These are phyloP conservation scores for Argentina anserina DNA, from an alignment of 306 rosid species.

Conservation along the genomic window DNA sequence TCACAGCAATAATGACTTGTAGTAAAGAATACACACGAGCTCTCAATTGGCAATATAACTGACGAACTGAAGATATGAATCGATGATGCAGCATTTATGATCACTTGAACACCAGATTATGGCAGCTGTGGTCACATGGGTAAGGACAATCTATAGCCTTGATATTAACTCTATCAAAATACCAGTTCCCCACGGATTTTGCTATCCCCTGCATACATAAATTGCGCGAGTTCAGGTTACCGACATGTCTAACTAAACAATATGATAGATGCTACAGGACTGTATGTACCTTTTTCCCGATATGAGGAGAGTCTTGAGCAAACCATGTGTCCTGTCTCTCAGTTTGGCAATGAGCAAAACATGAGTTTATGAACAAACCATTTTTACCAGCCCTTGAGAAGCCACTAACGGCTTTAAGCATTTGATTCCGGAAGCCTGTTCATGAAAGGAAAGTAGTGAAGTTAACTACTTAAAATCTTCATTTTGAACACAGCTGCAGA, in stretches of 20 bases:
- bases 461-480: background rate
- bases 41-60: background rate
- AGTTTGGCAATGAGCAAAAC: slow-evolving; percentile 90
- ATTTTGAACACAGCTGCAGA: slow-evolving; percentile 2
- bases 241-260: background rate
- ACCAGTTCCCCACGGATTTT: slow-evolving; percentile 85
- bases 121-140: slow-evolving; percentile 87
- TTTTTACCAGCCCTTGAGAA: slow-evolving; percentile 56
- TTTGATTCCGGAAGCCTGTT: slow-evolving; percentile 78
- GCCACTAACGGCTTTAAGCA: slow-evolving; percentile 51
- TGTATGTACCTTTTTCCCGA: slow-evolving; percentile 71
- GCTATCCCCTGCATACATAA: slow-evolving; percentile 66
- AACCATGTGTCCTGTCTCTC: slow-evolving; percentile 96
- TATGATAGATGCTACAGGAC: background rate
- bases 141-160: slow-evolving; percentile 79
- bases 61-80: background rate
- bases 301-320: slow-evolving; percentile 63
- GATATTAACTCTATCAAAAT: slow-evolving; percentile 51
- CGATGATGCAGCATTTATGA: background rate
- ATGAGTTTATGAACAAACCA: slow-evolving; percentile 80
- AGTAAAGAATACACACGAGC: background rate
- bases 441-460: background rate
- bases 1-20: slow-evolving; percentile 17
- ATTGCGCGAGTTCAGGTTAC: background rate
- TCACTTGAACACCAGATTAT: slow-evolving; percentile 45